Base-by-base conservation (phyloP, 495 filamentous ascomycete genomes). In the Talaromyces borbonicus region DNA sequence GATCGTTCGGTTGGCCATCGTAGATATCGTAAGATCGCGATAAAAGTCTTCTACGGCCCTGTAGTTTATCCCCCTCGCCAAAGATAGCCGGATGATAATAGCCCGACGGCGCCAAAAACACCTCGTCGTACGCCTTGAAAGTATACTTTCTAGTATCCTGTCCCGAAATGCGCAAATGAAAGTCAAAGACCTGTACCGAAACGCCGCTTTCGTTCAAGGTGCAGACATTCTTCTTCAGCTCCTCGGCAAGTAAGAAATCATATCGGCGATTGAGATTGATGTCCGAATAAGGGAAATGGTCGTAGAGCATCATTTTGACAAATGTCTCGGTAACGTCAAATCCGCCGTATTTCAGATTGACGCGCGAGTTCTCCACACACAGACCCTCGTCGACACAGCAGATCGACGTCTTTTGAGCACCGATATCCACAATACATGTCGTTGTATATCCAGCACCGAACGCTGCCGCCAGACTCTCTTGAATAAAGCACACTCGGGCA, bases 301-400 rank as follows among this genome's bases (percentile, higher is more conserved):
- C 87, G 56, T 84, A 84, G 16, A 98, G 75, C 87, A 97, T 87
- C 89, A 96, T 95, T 62, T 89, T 92, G 54, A 94, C 73, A 52
- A 98, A 93, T 0, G 86, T 84, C 56, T 94, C 89, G 2, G 93
- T 97, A 32, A 96, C 84, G 63, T 98, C 92, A 40, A 72, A 75
- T 2, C 92, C 93, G 38, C 92, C 92, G 52, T 83, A 94, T 62
- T 97, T 97, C 39, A 97, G 70, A 57, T 97, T 98, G 50, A 98
- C 72, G 2, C 83, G 74, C 4, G 92, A 97, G 52, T 95, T 89
- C 50, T 95, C 90, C 23, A 95, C 69, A 59, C 84, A 89, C 72
- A 98, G 84, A 9, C 92, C 92, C 59, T 98, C 92, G 56, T 98
- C 92, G 22, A 97, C 93, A 56, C 92, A 98, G 54, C 88, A 89